phyloP scores from a whole-genome alignment of 163 green algal genomes.

The Chlamydomonas reinhardtii region DNA sequence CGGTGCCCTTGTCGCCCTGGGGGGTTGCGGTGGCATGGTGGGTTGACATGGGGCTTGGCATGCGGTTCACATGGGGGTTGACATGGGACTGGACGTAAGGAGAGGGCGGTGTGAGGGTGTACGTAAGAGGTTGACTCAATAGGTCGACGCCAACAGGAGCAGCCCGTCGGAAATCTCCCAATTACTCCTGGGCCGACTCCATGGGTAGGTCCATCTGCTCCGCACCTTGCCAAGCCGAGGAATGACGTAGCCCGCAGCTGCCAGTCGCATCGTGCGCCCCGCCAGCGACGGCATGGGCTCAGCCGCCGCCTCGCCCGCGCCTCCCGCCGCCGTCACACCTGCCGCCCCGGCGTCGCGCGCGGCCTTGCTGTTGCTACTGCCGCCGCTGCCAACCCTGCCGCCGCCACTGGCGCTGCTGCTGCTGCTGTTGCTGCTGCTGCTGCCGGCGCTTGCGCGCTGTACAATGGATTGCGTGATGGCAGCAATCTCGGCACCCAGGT shows the following conservation, averaged over 20 bases:
- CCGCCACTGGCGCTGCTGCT: no score
- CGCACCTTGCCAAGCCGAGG: slow-evolving; percentile 54
- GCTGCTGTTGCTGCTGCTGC: neutral
- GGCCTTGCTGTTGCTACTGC: no score
- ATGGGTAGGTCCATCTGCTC: no score
- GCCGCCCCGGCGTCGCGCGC: neutral
- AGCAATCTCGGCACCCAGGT: slow-evolving; percentile 52
- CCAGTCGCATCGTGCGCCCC: slow-evolving; percentile 31
- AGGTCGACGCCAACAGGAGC: no score
- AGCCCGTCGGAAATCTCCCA: no score
- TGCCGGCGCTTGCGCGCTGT: neutral
- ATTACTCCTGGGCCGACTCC: no score
- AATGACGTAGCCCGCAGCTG: slow-evolving; percentile 23
- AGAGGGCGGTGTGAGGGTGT: neutral
- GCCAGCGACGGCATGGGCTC: no score
- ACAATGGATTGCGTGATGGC: slow-evolving; percentile 54
- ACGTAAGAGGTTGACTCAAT: no score
- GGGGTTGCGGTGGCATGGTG: no score
- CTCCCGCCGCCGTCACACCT: neutral
- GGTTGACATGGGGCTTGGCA: no score
- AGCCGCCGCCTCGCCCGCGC: neutral
- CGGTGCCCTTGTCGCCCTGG: slow-evolving; percentile 84
- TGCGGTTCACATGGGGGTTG: no score
- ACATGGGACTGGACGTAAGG: neutral
- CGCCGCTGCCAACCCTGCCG: no score